Evolutionary conservation across 2,329 filamentous ascomycete species (phyloP), one percentile per base, ranked within the genome.

Genomic region (Cladosporium sp.): DNA sequence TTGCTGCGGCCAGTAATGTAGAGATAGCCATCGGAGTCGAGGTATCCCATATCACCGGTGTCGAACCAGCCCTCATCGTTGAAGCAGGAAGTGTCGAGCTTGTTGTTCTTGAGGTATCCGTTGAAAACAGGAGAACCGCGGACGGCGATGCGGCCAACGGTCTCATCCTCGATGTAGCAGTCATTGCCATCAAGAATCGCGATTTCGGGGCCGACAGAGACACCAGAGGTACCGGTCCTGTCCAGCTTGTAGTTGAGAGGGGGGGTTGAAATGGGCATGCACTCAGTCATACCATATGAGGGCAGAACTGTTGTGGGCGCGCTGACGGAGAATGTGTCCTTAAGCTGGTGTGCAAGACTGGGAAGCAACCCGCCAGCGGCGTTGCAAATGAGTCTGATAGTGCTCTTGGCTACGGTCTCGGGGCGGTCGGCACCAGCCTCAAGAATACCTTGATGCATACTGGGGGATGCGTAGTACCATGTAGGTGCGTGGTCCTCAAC

Each of bases 271-370:
- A 80, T 79, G 0, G 77, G 78, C 75, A 79, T 79, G 56, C 77
- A 80, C 65, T 80, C 78, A 1, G 78, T 81, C 78, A 81, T 80
- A 15, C 77, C 78, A 55, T 81, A 80, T 54, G 76, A 79, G 2
- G 78, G 78, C 15, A 81, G 67, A 2, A 81, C 72, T 2, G 69
- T 69, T 9, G 53, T 40, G 16, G 38, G 27, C 1, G 40, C 47
- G 8, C 29, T 32, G 7, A 48, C 55, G 9, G 69, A 63, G 61
- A 80, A 81, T 0, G 71, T 76, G 50, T 77, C 70, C 13, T 70
- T 68, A 8, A 80, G 66, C 46, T 72, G 72, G 22, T 63, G 60
- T 0, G 77, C 77, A 33, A 80, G 62, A 2, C 75, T 73, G 1
- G 78, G 77, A 2, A 79, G 66, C 2, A 80, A 66, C 19, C 73